A percentile compares a stretch with the other conserved stretches of the same genome.
Evolutionary conservation across 371 early-diverging fungal species (phyloP).

Genomic region (Mortierella sp.): DNA sequence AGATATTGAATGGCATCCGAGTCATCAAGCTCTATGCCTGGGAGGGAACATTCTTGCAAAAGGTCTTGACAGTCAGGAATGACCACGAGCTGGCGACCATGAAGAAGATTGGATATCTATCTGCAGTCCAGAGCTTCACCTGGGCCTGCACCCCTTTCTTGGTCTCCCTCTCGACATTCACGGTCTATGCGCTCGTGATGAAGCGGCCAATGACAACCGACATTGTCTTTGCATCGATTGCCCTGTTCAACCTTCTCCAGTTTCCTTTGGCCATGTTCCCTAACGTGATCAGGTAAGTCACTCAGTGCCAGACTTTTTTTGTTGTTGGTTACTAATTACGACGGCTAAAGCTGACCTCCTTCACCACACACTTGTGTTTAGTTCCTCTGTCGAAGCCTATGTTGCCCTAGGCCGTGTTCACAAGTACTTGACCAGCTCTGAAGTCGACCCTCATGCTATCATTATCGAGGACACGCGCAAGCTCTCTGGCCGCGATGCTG

Average conservation of each 20-base stretch:
- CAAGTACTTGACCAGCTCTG: conserved; percentile 79
- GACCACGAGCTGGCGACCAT: conserved; percentile 79
- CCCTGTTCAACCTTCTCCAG: conserved; percentile 94
- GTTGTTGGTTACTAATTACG: too few relatives aligned
- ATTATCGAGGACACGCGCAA: conserved; percentile 46
- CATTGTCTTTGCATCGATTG: conserved; percentile 88
- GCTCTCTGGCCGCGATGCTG: conserved; percentile 23
- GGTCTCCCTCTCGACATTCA: conserved; percentile 89
- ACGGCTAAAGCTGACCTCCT: too few relatives aligned
- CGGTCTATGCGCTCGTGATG: conserved; percentile 74
- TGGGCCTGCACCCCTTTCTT: conserved; percentile 88
- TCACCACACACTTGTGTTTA: too few relatives aligned
- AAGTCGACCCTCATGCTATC: conserved; percentile 77
- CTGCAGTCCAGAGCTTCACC: conserved; percentile 73
- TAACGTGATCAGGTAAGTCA: conserved; percentile 59
- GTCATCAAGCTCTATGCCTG: conserved; percentile 88
- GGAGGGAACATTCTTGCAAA: conserved; percentile 62
- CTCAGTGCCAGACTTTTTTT: too few relatives aligned
- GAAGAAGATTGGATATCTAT: conserved; percentile 75
- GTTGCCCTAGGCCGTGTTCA: conserved; percentile 87
- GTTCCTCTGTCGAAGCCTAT: conserved; percentile 83
- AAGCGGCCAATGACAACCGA: conserved; percentile 76
- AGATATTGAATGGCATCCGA: conserved; percentile 92
- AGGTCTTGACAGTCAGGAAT: conserved; percentile 81
- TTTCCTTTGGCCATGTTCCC: conserved; percentile 90